Conservation (phyloP, 352 stramenopile species). For the Pythium rhizo-oryzae region DNA sequence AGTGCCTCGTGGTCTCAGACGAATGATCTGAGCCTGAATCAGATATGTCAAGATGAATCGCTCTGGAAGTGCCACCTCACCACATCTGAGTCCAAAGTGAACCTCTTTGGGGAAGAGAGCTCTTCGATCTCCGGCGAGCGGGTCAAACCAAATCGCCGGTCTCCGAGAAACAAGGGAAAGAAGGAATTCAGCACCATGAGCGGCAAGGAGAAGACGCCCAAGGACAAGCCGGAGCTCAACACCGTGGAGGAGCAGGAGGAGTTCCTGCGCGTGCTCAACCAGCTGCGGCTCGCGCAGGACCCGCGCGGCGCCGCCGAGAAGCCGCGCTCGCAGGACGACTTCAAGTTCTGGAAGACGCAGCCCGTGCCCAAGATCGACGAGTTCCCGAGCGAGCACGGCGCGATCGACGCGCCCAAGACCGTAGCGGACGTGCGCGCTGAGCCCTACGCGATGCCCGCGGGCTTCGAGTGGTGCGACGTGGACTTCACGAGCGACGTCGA, state of each 20-base stretch:
- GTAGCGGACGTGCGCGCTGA: slow-evolving; percentile 89
- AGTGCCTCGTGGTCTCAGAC: not conserved
- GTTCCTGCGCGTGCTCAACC: slow-evolving; percentile 65
- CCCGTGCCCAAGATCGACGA: slow-evolving; percentile 78
- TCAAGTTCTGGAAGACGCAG: slow-evolving; percentile 93
- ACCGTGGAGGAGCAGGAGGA: slow-evolving; percentile 68
- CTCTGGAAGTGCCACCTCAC: not conserved
- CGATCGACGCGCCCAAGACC: slow-evolving; percentile 94
- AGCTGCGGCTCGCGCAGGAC: slow-evolving; percentile 55
- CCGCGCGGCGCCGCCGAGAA: slow-evolving; percentile 21
- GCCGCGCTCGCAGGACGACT: slow-evolving; percentile 41
- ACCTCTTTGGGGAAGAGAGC: too few species aligned
- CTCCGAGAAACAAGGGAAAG: not conserved
- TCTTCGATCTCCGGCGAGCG: not conserved
- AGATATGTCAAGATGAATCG: not conserved
- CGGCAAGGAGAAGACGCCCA: slow-evolving; percentile 18
- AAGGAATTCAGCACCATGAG: slow-evolving; percentile 14
- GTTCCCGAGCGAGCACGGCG: slow-evolving; percentile 74
- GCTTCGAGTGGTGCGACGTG: slow-evolving; percentile 94
- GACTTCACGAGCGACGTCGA: slow-evolving; percentile 87
- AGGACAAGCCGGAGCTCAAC: slow-evolving; percentile 40
- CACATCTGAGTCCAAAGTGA: not conserved
- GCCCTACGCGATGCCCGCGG: slow-evolving; percentile 95
- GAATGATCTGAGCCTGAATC: not conserved
- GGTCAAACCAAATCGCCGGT: not conserved